A percentile compares a stretch with the other conserved stretches of the same genome.
phyloP scores from a whole-genome alignment of 164 flowering plant genomes.

The Tinospora cordifolia region DNA sequence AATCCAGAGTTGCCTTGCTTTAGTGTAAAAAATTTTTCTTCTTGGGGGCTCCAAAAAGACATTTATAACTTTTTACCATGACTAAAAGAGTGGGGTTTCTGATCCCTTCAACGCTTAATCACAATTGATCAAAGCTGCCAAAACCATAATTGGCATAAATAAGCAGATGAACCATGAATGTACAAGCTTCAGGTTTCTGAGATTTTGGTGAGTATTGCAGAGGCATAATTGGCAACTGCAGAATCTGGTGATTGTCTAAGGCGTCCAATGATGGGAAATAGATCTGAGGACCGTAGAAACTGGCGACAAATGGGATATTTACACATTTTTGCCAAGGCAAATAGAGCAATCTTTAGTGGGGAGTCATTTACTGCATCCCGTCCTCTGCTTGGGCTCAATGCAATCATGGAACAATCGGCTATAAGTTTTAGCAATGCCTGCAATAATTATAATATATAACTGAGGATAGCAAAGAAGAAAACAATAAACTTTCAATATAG shows the following conservation, averaged over 20 bases:
- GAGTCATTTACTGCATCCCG: slow-evolving; percentile 75
- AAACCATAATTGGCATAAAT: neutral
- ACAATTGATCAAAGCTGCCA: neutral
- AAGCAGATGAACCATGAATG: neutral
- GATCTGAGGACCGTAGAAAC: slow-evolving; percentile 61
- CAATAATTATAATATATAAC: slow-evolving; percentile 9
- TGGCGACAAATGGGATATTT: slow-evolving; percentile 59
- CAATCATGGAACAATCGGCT: slow-evolving; percentile 59
- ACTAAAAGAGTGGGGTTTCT: neutral
- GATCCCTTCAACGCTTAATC: neutral
- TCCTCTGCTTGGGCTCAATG: slow-evolving; percentile 57
- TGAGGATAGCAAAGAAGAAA: neutral
- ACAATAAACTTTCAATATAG: neutral
- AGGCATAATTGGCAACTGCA: slow-evolving; percentile 67
- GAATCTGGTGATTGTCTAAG: slow-evolving; percentile 79
- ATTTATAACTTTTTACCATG: too few species aligned
- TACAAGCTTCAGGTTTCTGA: slow-evolving; percentile 32
- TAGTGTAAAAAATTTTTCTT: too few species aligned
- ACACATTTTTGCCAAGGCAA: slow-evolving; percentile 87
- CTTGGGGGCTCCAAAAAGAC: too few species aligned
- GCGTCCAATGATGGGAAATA: slow-evolving; percentile 52
- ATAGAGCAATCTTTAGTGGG: slow-evolving; percentile 85
- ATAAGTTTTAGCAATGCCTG: slow-evolving; percentile 88
- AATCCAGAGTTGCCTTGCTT: too few species aligned
- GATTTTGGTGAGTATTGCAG: slow-evolving; percentile 47